phyloP scores from a whole-genome alignment of 805 yeast species.

The Nakazawaea populi region DNA sequence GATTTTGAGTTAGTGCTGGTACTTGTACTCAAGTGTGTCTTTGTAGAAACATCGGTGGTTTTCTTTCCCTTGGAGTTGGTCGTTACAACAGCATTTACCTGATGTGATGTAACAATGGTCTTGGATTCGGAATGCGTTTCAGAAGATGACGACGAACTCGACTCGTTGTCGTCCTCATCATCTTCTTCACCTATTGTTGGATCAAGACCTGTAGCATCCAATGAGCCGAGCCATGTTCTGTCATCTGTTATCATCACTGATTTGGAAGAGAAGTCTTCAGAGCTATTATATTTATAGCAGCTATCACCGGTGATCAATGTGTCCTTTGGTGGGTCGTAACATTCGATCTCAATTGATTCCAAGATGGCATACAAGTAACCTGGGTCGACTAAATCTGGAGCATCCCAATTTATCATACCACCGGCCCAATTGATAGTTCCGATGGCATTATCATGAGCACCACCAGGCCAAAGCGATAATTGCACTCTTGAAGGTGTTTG shows the following conservation, averaged over 20 bases:
- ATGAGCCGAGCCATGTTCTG: conserved; percentile 50
- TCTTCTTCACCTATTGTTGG: conserved; percentile 32
- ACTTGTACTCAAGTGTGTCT: neutral
- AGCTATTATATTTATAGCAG: conserved; percentile 49
- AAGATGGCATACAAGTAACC: conserved; percentile 80
- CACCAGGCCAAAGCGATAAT: conserved; percentile 77
- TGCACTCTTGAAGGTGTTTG: conserved; percentile 74
- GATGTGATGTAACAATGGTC: neutral
- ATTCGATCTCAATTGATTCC: conserved; percentile 51
- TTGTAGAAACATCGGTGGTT: conserved; percentile 13
- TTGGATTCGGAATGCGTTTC: neutral
- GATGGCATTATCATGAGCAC: conserved; percentile 41
- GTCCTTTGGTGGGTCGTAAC: conserved; percentile 68
- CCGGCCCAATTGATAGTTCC: conserved; percentile 87
- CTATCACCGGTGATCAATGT: conserved; percentile 37
- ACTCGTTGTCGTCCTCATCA: conserved; percentile 9
- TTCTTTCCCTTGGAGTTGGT: conserved; percentile 7
- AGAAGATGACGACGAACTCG: neutral
- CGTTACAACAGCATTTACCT: neutral
- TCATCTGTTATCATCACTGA: conserved; percentile 56
- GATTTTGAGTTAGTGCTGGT: neutral
- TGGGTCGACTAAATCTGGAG: conserved; percentile 60
- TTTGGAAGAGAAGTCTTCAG: conserved; percentile 41
- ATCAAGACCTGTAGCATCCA: conserved; percentile 64
- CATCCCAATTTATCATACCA: conserved; percentile 80